Conservation (phyloP, 352 stramenopile genomes). For the Pythium chondricola region DNA sequence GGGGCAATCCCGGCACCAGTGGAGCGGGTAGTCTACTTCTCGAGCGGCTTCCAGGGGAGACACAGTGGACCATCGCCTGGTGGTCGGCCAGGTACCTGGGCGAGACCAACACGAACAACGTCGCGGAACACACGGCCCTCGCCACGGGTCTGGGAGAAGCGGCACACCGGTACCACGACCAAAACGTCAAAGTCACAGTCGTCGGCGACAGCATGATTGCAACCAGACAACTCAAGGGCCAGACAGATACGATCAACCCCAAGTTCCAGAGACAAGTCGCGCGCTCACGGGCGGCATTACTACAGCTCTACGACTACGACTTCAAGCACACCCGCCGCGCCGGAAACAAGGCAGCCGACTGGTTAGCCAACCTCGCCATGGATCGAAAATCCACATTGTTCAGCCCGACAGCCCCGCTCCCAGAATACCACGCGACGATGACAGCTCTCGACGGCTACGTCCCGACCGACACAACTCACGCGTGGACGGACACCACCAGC, state of each 20-base stretch:
- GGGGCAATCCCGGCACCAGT: background rate
- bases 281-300: background rate
- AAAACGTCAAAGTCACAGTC: background rate
- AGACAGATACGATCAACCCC: background rate
- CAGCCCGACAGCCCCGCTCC: background rate
- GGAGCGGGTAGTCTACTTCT: background rate
- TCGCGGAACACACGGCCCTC: background rate
- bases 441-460: background rate
- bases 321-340: background rate
- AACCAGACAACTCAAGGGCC: background rate
- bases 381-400: background rate
- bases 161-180: background rate
- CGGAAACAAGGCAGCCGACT: constrained; percentile 2
- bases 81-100: background rate
- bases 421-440: background rate
- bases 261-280: background rate
- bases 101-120: background rate
- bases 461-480: background rate
- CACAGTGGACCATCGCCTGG: background rate
- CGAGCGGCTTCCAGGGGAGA: background rate
- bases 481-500: background rate
- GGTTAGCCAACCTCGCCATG: constrained; percentile 7
- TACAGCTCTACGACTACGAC: background rate
- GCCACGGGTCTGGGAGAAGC: background rate
- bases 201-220: constrained; percentile 5